Evolutionary conservation across 2,329 filamentous ascomycete genomes (phyloP).

Genomic region (Parastagonospora nodorum): DNA sequence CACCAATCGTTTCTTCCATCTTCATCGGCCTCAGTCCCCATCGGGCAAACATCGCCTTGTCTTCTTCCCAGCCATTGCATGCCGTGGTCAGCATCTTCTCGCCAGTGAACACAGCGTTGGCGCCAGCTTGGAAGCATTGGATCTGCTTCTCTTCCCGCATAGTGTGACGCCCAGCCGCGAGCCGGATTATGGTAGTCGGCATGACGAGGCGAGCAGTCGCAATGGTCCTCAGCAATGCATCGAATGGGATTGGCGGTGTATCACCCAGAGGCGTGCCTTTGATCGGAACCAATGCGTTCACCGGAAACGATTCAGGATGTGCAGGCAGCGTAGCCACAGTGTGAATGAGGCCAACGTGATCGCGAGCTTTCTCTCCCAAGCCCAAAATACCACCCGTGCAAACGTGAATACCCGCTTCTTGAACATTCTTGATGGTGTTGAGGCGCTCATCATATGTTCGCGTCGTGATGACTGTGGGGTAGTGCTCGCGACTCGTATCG

Average conservation of each 20-base stretch:
- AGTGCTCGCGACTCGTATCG: slow-evolving; percentile 87
- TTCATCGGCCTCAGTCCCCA: slow-evolving; percentile 83
- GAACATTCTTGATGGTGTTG: slow-evolving; percentile 76
- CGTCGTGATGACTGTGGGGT: slow-evolving; percentile 84
- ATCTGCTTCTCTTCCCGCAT: slow-evolving; percentile 90
- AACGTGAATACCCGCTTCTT: slow-evolving; percentile 85
- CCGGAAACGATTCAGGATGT: slow-evolving; percentile 89
- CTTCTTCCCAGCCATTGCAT: slow-evolving; percentile 89
- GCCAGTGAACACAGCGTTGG: slow-evolving; percentile 92
- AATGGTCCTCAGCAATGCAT: slow-evolving; percentile 79
- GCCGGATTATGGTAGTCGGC: slow-evolving; percentile 82
- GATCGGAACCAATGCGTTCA: slow-evolving; percentile 89
- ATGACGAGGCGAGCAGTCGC: slow-evolving; percentile 83
- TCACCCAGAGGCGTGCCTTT: slow-evolving; percentile 86
- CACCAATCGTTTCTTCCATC: slow-evolving; percentile 42
- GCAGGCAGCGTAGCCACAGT: slow-evolving; percentile 79
- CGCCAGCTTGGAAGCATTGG: slow-evolving; percentile 86
- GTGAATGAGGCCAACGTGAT: slow-evolving; percentile 82
- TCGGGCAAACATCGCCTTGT: slow-evolving; percentile 78
- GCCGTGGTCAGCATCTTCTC: slow-evolving; percentile 96
- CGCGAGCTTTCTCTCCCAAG: slow-evolving; percentile 76
- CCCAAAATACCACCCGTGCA: slow-evolving; percentile 90
- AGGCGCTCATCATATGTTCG: slow-evolving; percentile 86
- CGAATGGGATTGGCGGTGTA: slow-evolving; percentile 72
- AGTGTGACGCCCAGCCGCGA: slow-evolving; percentile 82